phyloP scores from a whole-genome alignment of 2,329 filamentous ascomycete species.

The Alternaria incomplexa region DNA sequence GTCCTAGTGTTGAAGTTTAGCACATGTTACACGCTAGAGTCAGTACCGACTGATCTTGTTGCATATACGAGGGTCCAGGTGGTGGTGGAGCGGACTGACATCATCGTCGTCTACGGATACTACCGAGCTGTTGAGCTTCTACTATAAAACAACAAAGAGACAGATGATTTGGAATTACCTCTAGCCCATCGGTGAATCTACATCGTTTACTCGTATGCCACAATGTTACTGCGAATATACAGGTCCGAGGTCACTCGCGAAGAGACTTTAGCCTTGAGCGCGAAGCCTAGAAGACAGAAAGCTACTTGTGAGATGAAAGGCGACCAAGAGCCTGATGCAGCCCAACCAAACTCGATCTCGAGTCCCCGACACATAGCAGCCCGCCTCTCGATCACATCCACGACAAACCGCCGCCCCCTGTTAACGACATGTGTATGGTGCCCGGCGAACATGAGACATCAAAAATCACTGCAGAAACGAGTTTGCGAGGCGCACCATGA shows the following conservation, averaged over 20 bases:
- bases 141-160: not conserved
- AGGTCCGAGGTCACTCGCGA: not conserved
- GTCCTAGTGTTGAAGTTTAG: not conserved
- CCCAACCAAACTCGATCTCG: not conserved
- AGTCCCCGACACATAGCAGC: not conserved
- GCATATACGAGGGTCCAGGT: not conserved
- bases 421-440: not conserved
- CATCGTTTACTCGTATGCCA: not conserved
- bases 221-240: not conserved
- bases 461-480: not conserved
- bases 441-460: not conserved
- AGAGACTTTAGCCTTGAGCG: not conserved
- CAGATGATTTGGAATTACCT: not conserved
- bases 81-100: not conserved
- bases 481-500: not conserved
- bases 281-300: not conserved
- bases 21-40: not conserved
- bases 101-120: not conserved
- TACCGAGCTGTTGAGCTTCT: not conserved
- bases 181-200: not conserved
- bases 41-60: not conserved
- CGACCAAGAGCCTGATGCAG: not conserved
- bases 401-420: not conserved
- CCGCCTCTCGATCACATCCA: not conserved
- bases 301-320: not conserved